Percentiles rank a stretch among this genome's conserved stretches.
Evolutionary conservation across 2,329 filamentous ascomycete species (phyloP).

Genomic region (Atkinsonella texensis): DNA sequence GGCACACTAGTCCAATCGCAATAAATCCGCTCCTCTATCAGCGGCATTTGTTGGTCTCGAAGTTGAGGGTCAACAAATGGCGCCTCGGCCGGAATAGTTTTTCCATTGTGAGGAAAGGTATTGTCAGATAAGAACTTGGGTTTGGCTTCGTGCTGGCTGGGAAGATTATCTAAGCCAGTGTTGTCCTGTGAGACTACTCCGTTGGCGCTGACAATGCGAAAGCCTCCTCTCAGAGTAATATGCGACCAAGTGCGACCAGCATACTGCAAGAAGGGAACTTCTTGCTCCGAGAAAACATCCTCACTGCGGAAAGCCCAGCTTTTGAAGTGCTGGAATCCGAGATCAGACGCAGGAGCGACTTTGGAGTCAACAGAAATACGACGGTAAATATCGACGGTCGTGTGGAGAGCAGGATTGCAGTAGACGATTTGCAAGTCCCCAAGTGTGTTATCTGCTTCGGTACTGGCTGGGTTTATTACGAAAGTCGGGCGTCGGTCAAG

Average conservation of each 20-base stretch:
- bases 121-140: background rate
- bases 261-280: conserved; percentile 5
- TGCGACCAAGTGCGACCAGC: conserved; percentile 6
- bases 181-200: conserved; percentile 14
- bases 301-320: conserved; percentile 1
- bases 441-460: conserved; percentile 5
- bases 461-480: conserved; percentile 17
- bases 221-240: conserved; percentile 1
- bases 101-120: background rate
- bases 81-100: background rate
- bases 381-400: background rate
- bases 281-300: background rate
- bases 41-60: conserved; percentile 11
- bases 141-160: conserved; percentile 1
- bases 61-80: conserved; percentile 8
- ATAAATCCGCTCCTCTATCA: conserved; percentile 10
- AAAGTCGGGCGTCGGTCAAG: conserved; percentile 31
- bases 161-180: background rate
- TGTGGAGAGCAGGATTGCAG: conserved; percentile 19
- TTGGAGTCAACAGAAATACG: conserved; percentile 1
- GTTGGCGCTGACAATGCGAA: conserved; percentile 5
- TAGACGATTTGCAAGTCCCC: conserved; percentile 18
- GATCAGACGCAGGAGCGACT: background rate
- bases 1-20: conserved; percentile 6
- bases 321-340: conserved; percentile 4